Evolutionary conservation across 768 basidiomycete species (phyloP), one percentile per base, ranked within the genome.

Genomic region (Collybiopsis luxurians): DNA sequence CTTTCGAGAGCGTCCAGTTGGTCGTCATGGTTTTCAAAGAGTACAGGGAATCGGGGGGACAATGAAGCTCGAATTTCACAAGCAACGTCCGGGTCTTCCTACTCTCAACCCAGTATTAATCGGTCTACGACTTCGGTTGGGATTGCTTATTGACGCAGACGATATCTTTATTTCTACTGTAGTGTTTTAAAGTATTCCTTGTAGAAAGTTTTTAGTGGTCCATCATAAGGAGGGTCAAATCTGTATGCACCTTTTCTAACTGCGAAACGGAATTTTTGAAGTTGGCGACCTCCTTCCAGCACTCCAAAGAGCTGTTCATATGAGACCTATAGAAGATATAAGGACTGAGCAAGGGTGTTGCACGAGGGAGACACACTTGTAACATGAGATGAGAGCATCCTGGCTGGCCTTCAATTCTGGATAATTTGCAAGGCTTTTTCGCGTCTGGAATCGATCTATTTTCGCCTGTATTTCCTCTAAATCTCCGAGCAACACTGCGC

Each of bases 391-490:
- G 31, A 93, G 79, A 21, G 80, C 82, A 59, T 84, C 79, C 17
- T 82, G 78, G 19, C 72, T 74, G n/a, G 71, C 74, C 62, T 82
- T 83, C 17, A 89, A 80, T 42, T 77, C 77, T 5, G 83, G 80
- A 53, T 80, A 80, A 43, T 82, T 82, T 10, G 69, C 69, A 19
- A 87, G 73, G 58, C 81, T 75, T 59, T 77, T 79, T 42, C 83
- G 77, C 15, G 75, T 69, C 48, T 88, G 82, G 65, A 86, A 89
- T 59, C 81, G 80, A 63, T 88, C 85, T n/a, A 91, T 83, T 65
- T 89, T 88, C 53, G 73, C 74, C 63, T 80, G 79, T 46, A 94
- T 78, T 66, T 90, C 83, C 62, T 90, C 89, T 61, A 95, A 67
- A 69, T 94, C 92, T 27, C 84, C 87, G 56, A 86, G 69, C 26